Conservation (phyloP, 2,329 filamentous ascomycete species). For the Pseudogymnoascus sp. region DNA sequence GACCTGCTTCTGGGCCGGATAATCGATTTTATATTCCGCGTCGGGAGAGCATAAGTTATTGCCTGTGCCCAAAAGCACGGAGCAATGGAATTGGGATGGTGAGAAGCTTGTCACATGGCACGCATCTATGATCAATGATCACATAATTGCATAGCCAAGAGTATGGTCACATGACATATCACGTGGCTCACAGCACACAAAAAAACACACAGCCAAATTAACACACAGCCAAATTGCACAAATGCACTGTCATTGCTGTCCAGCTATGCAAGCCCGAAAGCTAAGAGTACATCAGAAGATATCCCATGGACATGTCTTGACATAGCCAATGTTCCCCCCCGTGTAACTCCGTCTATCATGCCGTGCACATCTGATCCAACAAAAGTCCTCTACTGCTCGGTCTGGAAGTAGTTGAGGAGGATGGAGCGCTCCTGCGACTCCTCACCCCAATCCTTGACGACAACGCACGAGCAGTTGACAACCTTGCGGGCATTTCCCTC, state of each 20-base stretch:
- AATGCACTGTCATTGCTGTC: not conserved
- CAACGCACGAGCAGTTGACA: slow-evolving; percentile 99
- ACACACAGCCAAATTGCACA: not conserved
- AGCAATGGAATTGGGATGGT: not conserved
- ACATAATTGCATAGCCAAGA: not conserved
- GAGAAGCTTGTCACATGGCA: not conserved
- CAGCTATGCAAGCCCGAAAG: not conserved
- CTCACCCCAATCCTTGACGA: slow-evolving; percentile 99
- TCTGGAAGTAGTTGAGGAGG: slow-evolving; percentile 99
- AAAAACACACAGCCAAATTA: not conserved
- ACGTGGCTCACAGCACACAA: not conserved
- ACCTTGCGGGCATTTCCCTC: slow-evolving; percentile 99
- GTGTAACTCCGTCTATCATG: slow-evolving; percentile 22
- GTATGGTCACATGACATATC: not conserved
- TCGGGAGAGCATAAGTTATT: not conserved
- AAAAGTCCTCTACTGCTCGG: slow-evolving; percentile 53
- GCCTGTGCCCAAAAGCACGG: not conserved
- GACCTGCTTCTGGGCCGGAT: not conserved
- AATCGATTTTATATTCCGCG: not conserved
- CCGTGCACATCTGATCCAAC: slow-evolving; percentile 15
- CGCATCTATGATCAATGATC: not conserved
- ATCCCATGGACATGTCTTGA: slow-evolving; percentile 21
- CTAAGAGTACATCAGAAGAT: slow-evolving; percentile 25
- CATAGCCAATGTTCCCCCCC: slow-evolving; percentile 21
- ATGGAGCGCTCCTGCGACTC: slow-evolving; percentile 98